Base-by-base conservation (phyloP, 371 early-diverging fungal genomes). In the Syncephalastrum racemosum region DNA sequence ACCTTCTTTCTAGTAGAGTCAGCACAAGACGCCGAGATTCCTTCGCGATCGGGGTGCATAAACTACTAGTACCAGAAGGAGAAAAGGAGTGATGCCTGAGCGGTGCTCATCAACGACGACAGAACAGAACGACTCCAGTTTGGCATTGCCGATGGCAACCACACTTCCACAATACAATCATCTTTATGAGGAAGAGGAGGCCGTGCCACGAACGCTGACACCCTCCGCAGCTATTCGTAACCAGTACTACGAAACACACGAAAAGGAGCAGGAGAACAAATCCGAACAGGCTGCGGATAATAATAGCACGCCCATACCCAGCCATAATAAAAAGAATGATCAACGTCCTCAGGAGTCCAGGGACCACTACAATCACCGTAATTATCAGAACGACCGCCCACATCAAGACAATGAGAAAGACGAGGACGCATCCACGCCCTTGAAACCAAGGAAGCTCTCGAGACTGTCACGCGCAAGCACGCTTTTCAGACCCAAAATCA, bases 381-480 rank as follows among this genome's bases (percentile, higher is more conserved):
- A n/a, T 43, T 20, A 15, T n/a, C 31, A 31, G 12, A 31, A 36
- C 22, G 54, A 54, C 12, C 50, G 18, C 19, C 27, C 16, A 13
- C 50, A 19, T 15, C 15, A 19, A 19, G 36, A 31, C 36, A 31
- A 31, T 31, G 36, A 31, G 10, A 31, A 16, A 16, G 42, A 51
- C 19, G 16, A 40, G 14, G 42, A 51, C 40, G 19, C 36, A 8
- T 48, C 47, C 5, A 27, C 56, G 40, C 42, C n/a, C 49, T 20
- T 20, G 23, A 36, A 7, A 49, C 14, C 16, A 43, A 60, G 16
- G 44, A 55, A 20, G 19, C 50, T 48, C 18, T 49, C 50, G 44
- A 48, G 57, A 20, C n/a, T 60, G 22, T 60, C 60, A n/a, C 60
- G 60, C 43, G 54, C 60, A 41, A 45, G 60, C 18, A 60, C 60